A percentile compares a stretch with the other conserved stretches of the same genome.
Conservation (phyloP, 2,329 filamentous ascomycete genomes). For the Verticillium albo-atrum region DNA sequence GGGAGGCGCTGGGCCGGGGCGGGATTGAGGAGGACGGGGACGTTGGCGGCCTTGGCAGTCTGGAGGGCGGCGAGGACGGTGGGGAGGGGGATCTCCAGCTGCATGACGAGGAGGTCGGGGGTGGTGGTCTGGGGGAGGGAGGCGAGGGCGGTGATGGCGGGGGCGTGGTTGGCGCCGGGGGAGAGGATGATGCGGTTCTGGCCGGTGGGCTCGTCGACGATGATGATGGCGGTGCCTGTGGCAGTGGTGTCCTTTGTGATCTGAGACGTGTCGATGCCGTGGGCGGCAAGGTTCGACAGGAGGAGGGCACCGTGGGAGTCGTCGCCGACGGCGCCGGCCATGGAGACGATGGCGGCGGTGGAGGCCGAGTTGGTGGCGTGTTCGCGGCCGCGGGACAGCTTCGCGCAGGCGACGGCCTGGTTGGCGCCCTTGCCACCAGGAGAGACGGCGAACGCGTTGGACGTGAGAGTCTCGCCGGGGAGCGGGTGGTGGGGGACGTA, state of each 20-base stretch:
- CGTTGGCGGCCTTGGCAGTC: slow-evolving; percentile 38
- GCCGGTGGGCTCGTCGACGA: slow-evolving; percentile 67
- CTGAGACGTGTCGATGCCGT: slow-evolving; percentile 57
- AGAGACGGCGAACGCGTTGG: slow-evolving; percentile 71
- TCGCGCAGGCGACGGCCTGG: slow-evolving; percentile 84
- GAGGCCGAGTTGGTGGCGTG: slow-evolving; percentile 23
- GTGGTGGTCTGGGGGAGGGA: slow-evolving; percentile 16
- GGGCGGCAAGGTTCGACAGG: slow-evolving; percentile 49
- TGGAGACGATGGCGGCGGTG: slow-evolving; percentile 46
- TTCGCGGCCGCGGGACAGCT: slow-evolving; percentile 58
- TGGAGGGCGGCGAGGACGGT: slow-evolving; percentile 60
- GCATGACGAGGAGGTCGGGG: slow-evolving; percentile 67
- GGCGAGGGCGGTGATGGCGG: slow-evolving; percentile 31
- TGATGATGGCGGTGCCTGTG: slow-evolving; percentile 70
- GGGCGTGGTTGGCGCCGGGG: slow-evolving; percentile 63
- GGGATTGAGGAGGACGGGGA: slow-evolving; percentile 77
- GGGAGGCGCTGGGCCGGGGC: slow-evolving; percentile 72
- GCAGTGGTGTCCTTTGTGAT: slow-evolving; percentile 32
- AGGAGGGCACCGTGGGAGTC: slow-evolving; percentile 62
- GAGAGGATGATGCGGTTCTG: slow-evolving; percentile 75
- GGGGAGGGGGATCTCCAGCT: slow-evolving; percentile 69
- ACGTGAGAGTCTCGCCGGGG: slow-evolving; percentile 83
- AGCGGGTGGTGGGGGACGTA: slow-evolving; percentile 78
- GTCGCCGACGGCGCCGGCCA: slow-evolving; percentile 70
- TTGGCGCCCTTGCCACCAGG: slow-evolving; percentile 94